Percentiles rank a stretch among this genome's conserved stretches.
Evolutionary conservation across 73 alveolate genomes (phyloP).

Genomic region (Paramecium tetraurelia): DNA sequence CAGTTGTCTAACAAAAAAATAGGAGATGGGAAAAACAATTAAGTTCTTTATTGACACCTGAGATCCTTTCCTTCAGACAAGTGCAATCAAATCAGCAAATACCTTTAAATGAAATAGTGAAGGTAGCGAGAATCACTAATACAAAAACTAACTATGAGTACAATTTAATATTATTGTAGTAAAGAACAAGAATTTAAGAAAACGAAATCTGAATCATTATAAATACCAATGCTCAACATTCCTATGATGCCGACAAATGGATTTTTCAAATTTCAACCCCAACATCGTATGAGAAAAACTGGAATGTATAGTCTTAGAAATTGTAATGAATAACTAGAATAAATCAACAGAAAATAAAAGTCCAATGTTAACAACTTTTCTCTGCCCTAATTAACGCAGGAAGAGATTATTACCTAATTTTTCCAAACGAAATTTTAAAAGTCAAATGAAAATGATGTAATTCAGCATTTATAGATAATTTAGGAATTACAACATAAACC

Average conservation of each 20-base stretch:
- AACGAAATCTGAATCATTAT: not conserved
- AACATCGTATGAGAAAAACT: constrained; percentile 2
- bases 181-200: not conserved
- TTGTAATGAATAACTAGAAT: not conserved
- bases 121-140: not conserved
- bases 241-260: not conserved
- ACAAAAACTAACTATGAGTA: not conserved
- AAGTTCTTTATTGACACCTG: not conserved
- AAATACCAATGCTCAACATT: not conserved
- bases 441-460: not conserved
- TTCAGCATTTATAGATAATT: not conserved
- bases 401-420: not conserved
- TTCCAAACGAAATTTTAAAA: not conserved
- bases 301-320: not conserved
- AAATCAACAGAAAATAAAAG: not conserved
- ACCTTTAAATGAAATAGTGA: not conserved
- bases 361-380: not conserved
- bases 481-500: constrained; percentile 32
- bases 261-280: not conserved
- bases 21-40: not conserved
- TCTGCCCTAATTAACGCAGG: not conserved
- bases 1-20: not conserved
- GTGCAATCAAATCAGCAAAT: not conserved
- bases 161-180: not conserved
- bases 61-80: not conserved